Conservation (phyloP, 352 stramenopile genomes). For the Phytophthora kernoviae region DNA sequence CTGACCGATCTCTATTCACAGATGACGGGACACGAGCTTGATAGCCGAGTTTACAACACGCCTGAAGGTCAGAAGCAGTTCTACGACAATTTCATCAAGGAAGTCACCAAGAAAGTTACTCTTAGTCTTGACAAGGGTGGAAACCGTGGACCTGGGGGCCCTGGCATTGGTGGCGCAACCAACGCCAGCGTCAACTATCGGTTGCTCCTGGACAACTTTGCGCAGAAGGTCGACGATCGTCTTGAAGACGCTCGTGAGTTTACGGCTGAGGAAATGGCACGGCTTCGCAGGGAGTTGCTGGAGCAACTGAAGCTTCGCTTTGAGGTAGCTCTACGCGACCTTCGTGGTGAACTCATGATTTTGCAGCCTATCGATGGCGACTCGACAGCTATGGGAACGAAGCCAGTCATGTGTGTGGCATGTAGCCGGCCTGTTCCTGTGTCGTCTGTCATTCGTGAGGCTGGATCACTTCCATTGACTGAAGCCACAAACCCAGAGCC, state of each 20-base stretch:
- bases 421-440: conserved; percentile 79
- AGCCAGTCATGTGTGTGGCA: conserved; percentile 83
- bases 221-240: conserved; percentile 70
- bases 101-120: conserved; percentile 83
- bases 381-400: conserved; percentile 78
- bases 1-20: conserved; percentile 62
- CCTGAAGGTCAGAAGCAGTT: conserved; percentile 60
- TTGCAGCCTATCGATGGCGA: conserved; percentile 53
- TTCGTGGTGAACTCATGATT: conserved; percentile 72
- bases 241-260: conserved; percentile 67
- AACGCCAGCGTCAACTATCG: conserved; percentile 72
- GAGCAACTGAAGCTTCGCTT: conserved; percentile 67
- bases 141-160: conserved; percentile 29
- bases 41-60: conserved; percentile 47
- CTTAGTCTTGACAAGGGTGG: conserved; percentile 54
- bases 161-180: conserved; percentile 35
- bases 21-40: conserved; percentile 58
- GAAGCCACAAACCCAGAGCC: conserved; percentile 36
- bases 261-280: conserved; percentile 64
- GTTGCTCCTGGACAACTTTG: conserved; percentile 74
- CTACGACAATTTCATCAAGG: conserved; percentile 76
- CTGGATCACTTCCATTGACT: conserved; percentile 46
- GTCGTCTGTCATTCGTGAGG: conserved; percentile 56
- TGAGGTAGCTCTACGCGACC: conserved; percentile 58
- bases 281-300: conserved; percentile 66